Conservation (phyloP, 306 rosid genomes). For the Malus domestica region ASM211411v1 NC_041790.1:33489001-33489500, state of each 20-base stretch:
- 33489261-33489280: slow-evolving; percentile 21
- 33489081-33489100: neutral
- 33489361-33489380: neutral
- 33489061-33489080: neutral
- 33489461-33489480: slow-evolving; percentile 91
- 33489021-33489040: neutral
- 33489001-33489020: neutral
- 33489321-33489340: slow-evolving; percentile 88
- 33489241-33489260: neutral
- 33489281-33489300: slow-evolving; percentile 73
- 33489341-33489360: slow-evolving; percentile 96
- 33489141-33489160: neutral
- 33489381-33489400: neutral
- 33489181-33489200: neutral
- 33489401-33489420: neutral
- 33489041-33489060: neutral
- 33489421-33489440: slow-evolving; percentile 1
- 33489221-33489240: neutral
- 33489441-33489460: slow-evolving; percentile 68
- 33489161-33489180: neutral
- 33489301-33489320: slow-evolving; percentile 91
- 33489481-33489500: slow-evolving; percentile 81
- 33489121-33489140: neutral
- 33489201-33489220: neutral
- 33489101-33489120: neutral